Evolutionary conservation across 1,139 yeast species (phyloP).

Genomic region (Saccharomyces hybrid): DNA sequence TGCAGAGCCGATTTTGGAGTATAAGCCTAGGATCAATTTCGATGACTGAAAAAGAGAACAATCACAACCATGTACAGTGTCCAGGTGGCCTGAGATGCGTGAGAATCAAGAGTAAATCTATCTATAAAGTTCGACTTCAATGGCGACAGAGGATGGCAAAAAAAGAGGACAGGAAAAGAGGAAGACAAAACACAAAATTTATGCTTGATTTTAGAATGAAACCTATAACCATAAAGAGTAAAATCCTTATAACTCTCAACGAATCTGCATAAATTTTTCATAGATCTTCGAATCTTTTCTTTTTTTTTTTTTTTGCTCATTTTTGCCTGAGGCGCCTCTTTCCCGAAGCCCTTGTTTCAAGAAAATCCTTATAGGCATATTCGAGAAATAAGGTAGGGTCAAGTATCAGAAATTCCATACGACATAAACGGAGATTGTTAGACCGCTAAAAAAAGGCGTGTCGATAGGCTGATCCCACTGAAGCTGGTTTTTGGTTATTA

Average conservation of each 20-base stretch:
- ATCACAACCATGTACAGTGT: slow-evolving; percentile 1
- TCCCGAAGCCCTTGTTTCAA: slow-evolving; percentile 1
- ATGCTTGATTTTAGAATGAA: not conserved
- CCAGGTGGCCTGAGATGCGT: not conserved
- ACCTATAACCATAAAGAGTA: not conserved
- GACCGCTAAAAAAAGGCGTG: not conserved
- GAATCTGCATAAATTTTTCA: not conserved
- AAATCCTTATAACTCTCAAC: slow-evolving; percentile 1
- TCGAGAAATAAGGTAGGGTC: not conserved
- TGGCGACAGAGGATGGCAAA: not conserved
- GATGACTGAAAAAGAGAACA: not conserved
- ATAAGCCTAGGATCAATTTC: not conserved
- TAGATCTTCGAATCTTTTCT: slow-evolving; percentile 1
- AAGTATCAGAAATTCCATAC: not conserved
- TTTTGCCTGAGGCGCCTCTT: slow-evolving; percentile 1
- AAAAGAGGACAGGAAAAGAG: not conserved
- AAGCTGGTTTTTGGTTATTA: not conserved
- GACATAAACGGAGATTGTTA: not conserved
- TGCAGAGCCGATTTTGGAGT: not conserved
- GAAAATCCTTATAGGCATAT: not conserved
- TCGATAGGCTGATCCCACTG: not conserved
- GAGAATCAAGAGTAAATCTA: not conserved
- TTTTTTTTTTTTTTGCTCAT: not conserved
- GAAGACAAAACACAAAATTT: not conserved
- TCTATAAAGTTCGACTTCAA: not conserved